A percentile compares a stretch with the other conserved stretches of the same genome.
These are phyloP conservation scores for Phoma sp. DNA, from an alignment of 2,329 filamentous ascomycete species.

Conservation along the genomic window DNA sequence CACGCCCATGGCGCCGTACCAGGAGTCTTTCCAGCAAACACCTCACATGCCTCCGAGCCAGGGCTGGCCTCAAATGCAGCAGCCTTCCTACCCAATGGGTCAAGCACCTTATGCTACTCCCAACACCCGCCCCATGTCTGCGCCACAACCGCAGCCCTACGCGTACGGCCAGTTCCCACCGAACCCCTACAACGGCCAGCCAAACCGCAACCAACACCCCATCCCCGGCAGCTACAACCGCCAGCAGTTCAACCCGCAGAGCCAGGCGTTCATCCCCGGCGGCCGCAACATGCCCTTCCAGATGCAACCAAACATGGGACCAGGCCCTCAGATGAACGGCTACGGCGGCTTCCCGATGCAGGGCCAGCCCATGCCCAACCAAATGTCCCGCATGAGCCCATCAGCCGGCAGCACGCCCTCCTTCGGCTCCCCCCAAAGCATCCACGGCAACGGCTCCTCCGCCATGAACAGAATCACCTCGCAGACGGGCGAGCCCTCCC, in stretches of 20 bases:
- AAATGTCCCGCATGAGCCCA: conserved; percentile 41
- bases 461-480: conserved; percentile 36
- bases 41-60: conserved; percentile 40
- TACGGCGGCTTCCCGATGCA: conserved; percentile 39
- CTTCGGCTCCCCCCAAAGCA: conserved; percentile 41
- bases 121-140: conserved; percentile 46
- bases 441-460: conserved; percentile 26
- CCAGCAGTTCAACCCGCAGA: conserved; percentile 92
- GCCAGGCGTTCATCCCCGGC: conserved; percentile 85
- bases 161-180: conserved; percentile 80
- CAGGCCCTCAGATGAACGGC: conserved; percentile 43
- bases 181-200: conserved; percentile 62
- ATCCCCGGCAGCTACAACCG: conserved; percentile 85
- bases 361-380: conserved; percentile 9
- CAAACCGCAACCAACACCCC: conserved; percentile 80
- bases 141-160: conserved; percentile 60
- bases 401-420: conserved; percentile 35
- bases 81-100: conserved; percentile 35
- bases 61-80: conserved; percentile 45
- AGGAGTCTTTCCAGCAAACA: conserved; percentile 42
- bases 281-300: conserved; percentile 49
- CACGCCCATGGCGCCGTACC: conserved; percentile 44
- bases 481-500: conserved; percentile 31
- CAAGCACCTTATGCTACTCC: conserved; percentile 37
- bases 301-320: conserved; percentile 42